Base-by-base conservation (phyloP, 306 rosid genomes). In the Prinsepia uniflora region DNA sequence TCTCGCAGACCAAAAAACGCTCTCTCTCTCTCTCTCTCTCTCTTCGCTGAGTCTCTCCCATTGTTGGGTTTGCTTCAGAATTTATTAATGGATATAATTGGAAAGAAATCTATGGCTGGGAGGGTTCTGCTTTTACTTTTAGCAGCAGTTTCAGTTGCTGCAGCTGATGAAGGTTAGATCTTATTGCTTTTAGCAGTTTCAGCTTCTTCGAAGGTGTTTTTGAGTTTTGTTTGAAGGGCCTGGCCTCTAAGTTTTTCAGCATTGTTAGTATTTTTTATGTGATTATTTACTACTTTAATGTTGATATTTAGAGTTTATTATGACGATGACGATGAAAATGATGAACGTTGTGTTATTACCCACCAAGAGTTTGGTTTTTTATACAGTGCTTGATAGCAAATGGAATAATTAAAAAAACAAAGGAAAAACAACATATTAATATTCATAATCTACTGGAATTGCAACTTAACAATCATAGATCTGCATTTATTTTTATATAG, bases 101-200 rank as follows among this genome's bases (percentile, higher is more conserved):
- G 47, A n/a, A 13, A 67, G 66, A 70, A 82, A 72, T 82, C 92
- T 11, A 85, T 87, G 98, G 88, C 84, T 59, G 12, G 75, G 70
- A 76, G 65, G 79, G 68, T 83, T 53, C 83, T 90, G 74, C 87
- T 90, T 49, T 71, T 91, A 44, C 70, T 88, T 75, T 63, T 85
- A 62, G 74, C 82, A 63, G 69, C 82, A 63, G 69, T 81, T 45
- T 81, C 86, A 59, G 58, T 61, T 72, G 85, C 83, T 74, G 15
- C 83, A 10, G 90, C 92, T 80, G 92, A 86, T 70, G 90, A 87
- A 68, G 98, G 98, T 86, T 47, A 78, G 87, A 67, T 66, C 55
- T 79, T 54, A 30, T 39, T 68, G 58, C 56, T 42, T 22, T 48
- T 59, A 65, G 12, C 41, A 20, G 7, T 70, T 67, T 75, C 43